phyloP scores from a whole-genome alignment of 257 asterid species.

The Agastache rugosa region DNA sequence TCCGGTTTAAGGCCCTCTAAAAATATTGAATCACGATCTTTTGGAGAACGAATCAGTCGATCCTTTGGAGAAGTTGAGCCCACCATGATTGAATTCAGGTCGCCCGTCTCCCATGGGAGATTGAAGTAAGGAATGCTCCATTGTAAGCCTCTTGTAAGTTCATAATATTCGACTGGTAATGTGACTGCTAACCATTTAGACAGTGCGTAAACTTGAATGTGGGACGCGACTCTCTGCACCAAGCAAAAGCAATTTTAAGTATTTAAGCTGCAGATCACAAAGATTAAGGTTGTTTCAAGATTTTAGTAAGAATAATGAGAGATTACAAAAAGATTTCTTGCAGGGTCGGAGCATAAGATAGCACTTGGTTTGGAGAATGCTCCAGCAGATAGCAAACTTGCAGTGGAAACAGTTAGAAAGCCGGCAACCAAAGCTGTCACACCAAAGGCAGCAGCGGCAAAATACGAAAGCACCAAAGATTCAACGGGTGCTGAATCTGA shows the following conservation, averaged over 20 bases:
- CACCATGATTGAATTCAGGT: conserved; percentile 44
- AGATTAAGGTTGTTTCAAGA: neutral
- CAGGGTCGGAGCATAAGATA: conserved; percentile 62
- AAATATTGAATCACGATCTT: conserved; percentile 45
- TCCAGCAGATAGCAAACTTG: conserved; percentile 75
- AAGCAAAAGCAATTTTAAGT: conserved; percentile 18
- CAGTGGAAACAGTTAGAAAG: conserved; percentile 75
- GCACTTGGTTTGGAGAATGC: conserved; percentile 66
- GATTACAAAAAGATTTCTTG: conserved; percentile 81
- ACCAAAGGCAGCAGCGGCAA: conserved; percentile 73
- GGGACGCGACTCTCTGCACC: conserved; percentile 83
- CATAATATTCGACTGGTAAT: conserved; percentile 85
- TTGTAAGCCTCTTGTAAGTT: conserved; percentile 76
- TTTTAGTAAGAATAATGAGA: conserved; percentile 30
- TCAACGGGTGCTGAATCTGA: conserved; percentile 77
- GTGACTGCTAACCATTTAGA: conserved; percentile 79
- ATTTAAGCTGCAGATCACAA: neutral
- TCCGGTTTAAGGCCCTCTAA: conserved; percentile 45
- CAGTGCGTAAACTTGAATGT: conserved; percentile 83
- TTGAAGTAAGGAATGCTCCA: conserved; percentile 92
- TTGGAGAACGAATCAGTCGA: conserved; percentile 45
- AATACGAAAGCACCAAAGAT: conserved; percentile 66
- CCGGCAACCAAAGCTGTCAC: conserved; percentile 71
- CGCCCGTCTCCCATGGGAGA: conserved; percentile 84
- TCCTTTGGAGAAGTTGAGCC: conserved; percentile 63